A percentile compares a stretch with the other conserved stretches of the same genome.
Evolutionary conservation across 2,329 filamentous ascomycete species (phyloP).

Genomic region (Aspergillus sp.): DNA sequence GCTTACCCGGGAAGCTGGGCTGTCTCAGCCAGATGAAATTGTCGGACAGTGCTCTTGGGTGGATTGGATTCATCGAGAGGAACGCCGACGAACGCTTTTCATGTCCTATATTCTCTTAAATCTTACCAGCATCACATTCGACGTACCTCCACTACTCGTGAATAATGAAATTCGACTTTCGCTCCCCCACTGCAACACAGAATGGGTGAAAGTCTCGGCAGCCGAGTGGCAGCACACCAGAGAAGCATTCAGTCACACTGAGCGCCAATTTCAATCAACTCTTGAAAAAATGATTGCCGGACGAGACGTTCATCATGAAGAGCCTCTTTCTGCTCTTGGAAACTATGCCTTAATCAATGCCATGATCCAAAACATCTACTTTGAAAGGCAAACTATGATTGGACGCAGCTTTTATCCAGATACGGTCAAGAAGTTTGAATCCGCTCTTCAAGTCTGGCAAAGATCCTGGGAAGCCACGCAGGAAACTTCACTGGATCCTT

Average conservation of each 20-base stretch:
- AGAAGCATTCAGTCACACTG: neutral
- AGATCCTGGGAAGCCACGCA: slow-evolving; percentile 14
- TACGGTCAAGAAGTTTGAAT: neutral
- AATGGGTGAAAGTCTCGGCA: slow-evolving; percentile 7
- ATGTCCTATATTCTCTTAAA: slow-evolving; percentile 13
- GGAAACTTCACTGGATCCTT: slow-evolving; percentile 14
- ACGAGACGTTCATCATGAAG: neutral
- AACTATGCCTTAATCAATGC: slow-evolving; percentile 67
- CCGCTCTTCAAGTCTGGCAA: slow-evolving; percentile 14
- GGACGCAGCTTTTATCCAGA: too few relatives aligned
- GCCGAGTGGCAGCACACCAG: slow-evolving; percentile 2
- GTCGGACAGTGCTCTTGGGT: slow-evolving; percentile 39
- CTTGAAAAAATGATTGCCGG: neutral
- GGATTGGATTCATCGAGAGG: slow-evolving; percentile 9
- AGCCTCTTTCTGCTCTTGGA: slow-evolving; percentile 46
- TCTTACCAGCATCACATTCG: slow-evolving; percentile 12
- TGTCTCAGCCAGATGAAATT: slow-evolving; percentile 55
- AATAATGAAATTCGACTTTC: slow-evolving; percentile 8
- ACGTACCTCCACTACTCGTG: slow-evolving; percentile 9
- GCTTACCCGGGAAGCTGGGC: slow-evolving; percentile 37
- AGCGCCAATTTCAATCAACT: slow-evolving; percentile 1
- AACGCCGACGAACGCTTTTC: slow-evolving; percentile 9
- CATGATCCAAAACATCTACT: slow-evolving; percentile 65
- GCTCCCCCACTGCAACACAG: slow-evolving; percentile 6
- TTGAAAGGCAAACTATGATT: slow-evolving; percentile 45